Evolutionary conservation across 371 early-diverging fungal species (phyloP).

Genomic region (Mucor ambiguus): DNA sequence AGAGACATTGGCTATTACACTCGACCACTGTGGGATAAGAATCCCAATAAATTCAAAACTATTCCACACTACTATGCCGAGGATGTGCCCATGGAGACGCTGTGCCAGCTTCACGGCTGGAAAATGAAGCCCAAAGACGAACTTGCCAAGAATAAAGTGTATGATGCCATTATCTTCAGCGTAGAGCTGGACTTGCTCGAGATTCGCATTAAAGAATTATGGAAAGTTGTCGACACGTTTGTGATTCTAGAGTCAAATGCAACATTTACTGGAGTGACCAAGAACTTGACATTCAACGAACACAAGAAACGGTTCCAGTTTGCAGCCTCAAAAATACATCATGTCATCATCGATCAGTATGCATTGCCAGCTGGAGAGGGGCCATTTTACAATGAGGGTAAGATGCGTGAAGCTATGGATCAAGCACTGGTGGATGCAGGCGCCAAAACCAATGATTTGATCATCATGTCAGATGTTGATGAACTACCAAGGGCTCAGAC

Average conservation of each 20-base stretch:
- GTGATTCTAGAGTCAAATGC: slow-evolving; percentile 41
- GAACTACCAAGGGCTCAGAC: slow-evolving; percentile 30
- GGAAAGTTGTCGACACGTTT: slow-evolving; percentile 42
- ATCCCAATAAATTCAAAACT: slow-evolving; percentile 21
- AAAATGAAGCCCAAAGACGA: slow-evolving; percentile 24
- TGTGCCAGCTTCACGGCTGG: slow-evolving; percentile 39
- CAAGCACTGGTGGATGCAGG: slow-evolving; percentile 31
- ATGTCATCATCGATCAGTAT: slow-evolving; percentile 33
- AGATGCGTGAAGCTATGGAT: slow-evolving; percentile 46
- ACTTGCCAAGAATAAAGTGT: slow-evolving; percentile 17
- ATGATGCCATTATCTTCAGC: slow-evolving; percentile 42
- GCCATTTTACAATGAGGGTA: slow-evolving; percentile 51
- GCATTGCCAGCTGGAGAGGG: slow-evolving; percentile 34
- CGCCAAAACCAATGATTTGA: slow-evolving; percentile 28
- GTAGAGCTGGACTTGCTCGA: slow-evolving; percentile 39
- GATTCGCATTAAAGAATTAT: slow-evolving; percentile 35
- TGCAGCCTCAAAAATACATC: slow-evolving; percentile 52
- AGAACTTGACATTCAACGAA: slow-evolving; percentile 34
- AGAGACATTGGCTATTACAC: slow-evolving; percentile 36
- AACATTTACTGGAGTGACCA: slow-evolving; percentile 34
- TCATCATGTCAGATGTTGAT: slow-evolving; percentile 37
- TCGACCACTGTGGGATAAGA: slow-evolving; percentile 38
- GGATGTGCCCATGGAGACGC: slow-evolving; percentile 29
- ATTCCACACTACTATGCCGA: slow-evolving; percentile 49
- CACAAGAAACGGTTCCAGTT: slow-evolving; percentile 51